A percentile compares a stretch with the other conserved stretches of the same genome.
Conservation (phyloP, 441 rosid species). For the Capsella rubella region DNA sequence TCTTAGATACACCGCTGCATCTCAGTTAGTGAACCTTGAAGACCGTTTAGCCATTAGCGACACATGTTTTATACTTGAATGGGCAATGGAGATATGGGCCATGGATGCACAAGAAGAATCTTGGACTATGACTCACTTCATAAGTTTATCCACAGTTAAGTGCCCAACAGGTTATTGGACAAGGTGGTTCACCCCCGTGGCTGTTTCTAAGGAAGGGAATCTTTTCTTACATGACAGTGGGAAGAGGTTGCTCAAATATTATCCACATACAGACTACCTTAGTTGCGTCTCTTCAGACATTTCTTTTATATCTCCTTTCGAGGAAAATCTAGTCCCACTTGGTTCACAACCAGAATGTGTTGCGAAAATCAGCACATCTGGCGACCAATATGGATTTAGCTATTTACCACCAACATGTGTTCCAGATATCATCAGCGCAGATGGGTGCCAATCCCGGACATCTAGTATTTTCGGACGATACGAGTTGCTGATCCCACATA, state of each 20-base stretch:
- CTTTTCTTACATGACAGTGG: background rate
- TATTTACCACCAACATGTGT: no score
- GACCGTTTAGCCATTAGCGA: background rate
- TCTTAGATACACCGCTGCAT: background rate
- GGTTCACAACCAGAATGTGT: no score
- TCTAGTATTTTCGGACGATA: no score
- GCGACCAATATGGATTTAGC: no score
- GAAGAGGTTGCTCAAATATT: background rate
- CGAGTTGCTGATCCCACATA: no score
- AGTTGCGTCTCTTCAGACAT: no score
- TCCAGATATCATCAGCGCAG: no score
- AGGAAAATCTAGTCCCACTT: no score
- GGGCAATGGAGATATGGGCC: background rate
- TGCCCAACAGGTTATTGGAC: background rate
- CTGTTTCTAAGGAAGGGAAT: background rate
- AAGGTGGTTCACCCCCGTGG: background rate
- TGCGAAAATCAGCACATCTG: no score
- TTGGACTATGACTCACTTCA: background rate
- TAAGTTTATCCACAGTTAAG: background rate
- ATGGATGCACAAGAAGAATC: conserved; percentile 4
- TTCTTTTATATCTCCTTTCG: no score
- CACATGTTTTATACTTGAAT: background rate
- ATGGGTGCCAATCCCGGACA: no score
- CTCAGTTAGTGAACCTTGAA: background rate
- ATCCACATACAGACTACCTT: background rate